These are phyloP conservation scores for Nicotiana noctiflora DNA, from an alignment of 257 asterid species.

Conservation along the genomic window DNA sequence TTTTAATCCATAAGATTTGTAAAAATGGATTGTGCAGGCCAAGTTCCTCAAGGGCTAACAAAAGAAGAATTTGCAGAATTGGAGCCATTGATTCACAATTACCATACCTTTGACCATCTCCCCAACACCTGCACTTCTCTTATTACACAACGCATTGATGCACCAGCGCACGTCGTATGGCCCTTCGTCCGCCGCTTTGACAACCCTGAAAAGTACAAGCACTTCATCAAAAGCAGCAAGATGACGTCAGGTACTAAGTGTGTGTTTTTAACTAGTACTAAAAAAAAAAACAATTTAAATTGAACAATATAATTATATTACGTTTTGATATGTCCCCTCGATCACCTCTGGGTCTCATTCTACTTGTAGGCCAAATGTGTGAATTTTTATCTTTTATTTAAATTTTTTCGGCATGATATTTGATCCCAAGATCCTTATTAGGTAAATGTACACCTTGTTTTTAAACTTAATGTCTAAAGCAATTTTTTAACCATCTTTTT, in stretches of 20 bases:
- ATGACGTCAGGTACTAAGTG: slow-evolving; percentile 12
- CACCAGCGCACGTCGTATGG: slow-evolving; percentile 71
- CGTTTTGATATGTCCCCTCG: too few species aligned
- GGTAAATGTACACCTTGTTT: too few species aligned
- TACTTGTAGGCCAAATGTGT: too few species aligned
- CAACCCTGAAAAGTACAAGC: slow-evolving; percentile 81
- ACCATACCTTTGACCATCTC: slow-evolving; percentile 53
- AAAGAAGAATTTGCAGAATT: slow-evolving; percentile 48
- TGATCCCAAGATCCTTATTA: too few species aligned
- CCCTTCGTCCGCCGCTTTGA: slow-evolving; percentile 74
- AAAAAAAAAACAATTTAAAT: too few species aligned
- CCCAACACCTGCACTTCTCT: slow-evolving; percentile 75
- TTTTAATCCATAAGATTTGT: background rate
- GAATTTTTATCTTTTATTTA: too few species aligned
- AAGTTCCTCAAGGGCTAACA: slow-evolving; percentile 44
- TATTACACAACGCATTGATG: slow-evolving; percentile 57
- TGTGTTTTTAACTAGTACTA: background rate
- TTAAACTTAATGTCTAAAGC: too few species aligned
- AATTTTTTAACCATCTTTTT: too few species aligned
- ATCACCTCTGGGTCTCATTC: too few species aligned
- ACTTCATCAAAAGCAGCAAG: slow-evolving; percentile 78
- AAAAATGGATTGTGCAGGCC: slow-evolving; percentile 22
- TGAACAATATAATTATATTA: too few species aligned
- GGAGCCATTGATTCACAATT: slow-evolving; percentile 36
- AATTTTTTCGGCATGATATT: too few species aligned